Evolutionary conservation across 2,329 filamentous ascomycete species (phyloP).

Genomic region (Microcyclosporella mali): DNA sequence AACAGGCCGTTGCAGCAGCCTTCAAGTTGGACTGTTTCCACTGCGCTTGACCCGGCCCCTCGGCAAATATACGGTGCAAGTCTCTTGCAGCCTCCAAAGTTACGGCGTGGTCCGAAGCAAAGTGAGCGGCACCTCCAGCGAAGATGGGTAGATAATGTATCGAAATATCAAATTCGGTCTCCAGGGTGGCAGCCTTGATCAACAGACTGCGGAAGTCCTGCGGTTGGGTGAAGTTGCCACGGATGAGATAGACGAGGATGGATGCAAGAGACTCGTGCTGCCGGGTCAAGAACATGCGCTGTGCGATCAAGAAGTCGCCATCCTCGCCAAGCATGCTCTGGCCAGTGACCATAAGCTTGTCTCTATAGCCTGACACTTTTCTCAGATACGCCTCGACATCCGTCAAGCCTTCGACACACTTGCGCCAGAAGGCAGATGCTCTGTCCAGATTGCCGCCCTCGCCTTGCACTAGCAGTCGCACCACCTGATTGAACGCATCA

Average conservation of each 20-base stretch:
- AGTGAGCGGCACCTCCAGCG: slow-evolving; percentile 67
- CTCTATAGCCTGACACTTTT: slow-evolving; percentile 66
- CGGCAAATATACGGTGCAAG: slow-evolving; percentile 63
- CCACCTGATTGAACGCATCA: slow-evolving; percentile 50
- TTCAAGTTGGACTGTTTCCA: slow-evolving; percentile 73
- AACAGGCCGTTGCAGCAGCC: slow-evolving; percentile 73
- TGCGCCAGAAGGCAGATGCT: slow-evolving; percentile 60
- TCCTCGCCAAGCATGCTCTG: slow-evolving; percentile 58
- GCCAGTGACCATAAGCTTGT: slow-evolving; percentile 68
- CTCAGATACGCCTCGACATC: slow-evolving; percentile 72
- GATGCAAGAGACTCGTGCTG: slow-evolving; percentile 85
- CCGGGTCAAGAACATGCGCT: slow-evolving; percentile 70
- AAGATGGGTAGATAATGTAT: slow-evolving; percentile 80
- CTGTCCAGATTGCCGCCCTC: slow-evolving; percentile 45
- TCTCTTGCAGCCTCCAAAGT: slow-evolving; percentile 64
- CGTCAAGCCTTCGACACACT: slow-evolving; percentile 69
- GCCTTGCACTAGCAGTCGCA: slow-evolving; percentile 51
- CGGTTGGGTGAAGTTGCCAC: slow-evolving; percentile 62
- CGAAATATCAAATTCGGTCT: slow-evolving; percentile 67
- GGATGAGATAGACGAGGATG: slow-evolving; percentile 73
- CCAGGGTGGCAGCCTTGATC: slow-evolving; percentile 59
- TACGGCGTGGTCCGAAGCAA: slow-evolving; percentile 68
- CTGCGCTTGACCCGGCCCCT: slow-evolving; percentile 57
- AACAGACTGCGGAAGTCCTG: slow-evolving; percentile 71
- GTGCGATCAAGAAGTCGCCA: slow-evolving; percentile 72